A percentile compares a stretch with the other conserved stretches of the same genome.
Conservation (phyloP, 768 basidiomycete genomes). For the Agaricus subrufescens region DNA sequence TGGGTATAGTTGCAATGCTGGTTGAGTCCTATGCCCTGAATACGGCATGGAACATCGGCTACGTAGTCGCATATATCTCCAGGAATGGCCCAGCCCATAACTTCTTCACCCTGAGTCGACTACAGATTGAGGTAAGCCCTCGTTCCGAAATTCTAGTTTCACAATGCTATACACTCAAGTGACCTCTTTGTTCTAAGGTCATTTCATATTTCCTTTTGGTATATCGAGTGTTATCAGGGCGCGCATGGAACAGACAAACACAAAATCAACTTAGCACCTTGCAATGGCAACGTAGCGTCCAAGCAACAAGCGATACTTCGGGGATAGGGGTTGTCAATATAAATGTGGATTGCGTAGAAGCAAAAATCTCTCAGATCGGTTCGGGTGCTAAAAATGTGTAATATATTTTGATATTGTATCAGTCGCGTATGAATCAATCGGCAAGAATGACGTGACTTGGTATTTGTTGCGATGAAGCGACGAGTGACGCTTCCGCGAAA, state of each 20-base stretch:
- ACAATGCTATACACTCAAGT: neutral
- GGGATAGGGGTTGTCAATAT: neutral
- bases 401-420: too few species aligned
- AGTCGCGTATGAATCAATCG: too few species aligned
- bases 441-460: too few species aligned
- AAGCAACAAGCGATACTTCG: neutral
- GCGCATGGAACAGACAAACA: neutral
- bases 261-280: neutral
- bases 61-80: neutral
- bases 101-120: neutral
- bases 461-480: too few species aligned
- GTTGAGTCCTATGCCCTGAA: slow-evolving; percentile 1
- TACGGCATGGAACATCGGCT: neutral
- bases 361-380: too few species aligned
- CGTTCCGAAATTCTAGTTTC: neutral
- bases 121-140: neutral
- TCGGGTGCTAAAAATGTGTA: too few species aligned
- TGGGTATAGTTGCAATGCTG: neutral
- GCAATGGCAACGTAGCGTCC: neutral
- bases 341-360: too few species aligned
- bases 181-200: neutral
- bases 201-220: neutral
- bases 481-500: too few species aligned
- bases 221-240: neutral
- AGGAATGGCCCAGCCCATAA: neutral